phyloP scores from a whole-genome alignment of 805 yeast genomes.

The Candida taoyuanica region DNA sequence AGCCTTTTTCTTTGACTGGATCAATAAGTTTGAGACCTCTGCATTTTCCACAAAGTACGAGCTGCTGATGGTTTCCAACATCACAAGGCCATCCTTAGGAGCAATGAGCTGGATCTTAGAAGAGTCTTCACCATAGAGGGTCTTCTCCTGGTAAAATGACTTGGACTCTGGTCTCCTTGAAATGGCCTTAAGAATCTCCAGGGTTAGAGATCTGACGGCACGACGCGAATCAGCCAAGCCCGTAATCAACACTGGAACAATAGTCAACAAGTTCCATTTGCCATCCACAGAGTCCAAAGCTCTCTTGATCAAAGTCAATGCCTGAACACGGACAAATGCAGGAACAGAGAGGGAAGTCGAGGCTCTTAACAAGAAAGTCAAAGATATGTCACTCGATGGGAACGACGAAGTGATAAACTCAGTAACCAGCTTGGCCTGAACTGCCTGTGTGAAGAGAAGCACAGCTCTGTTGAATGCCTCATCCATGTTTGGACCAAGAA shows the following conservation, averaged over 20 bases:
- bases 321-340: conserved; percentile 45
- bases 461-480: conserved; percentile 39
- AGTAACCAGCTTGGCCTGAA: conserved; percentile 24
- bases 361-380: conserved; percentile 58
- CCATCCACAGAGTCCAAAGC: conserved; percentile 32
- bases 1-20: conserved; percentile 51
- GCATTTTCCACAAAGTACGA: conserved; percentile 48
- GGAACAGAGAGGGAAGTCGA: conserved; percentile 58
- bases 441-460: conserved; percentile 40
- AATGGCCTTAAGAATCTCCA: conserved; percentile 35
- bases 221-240: conserved; percentile 49
- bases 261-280: conserved; percentile 41
- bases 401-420: conserved; percentile 34
- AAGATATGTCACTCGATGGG: conserved; percentile 35
- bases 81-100: conserved; percentile 55
- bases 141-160: conserved; percentile 44
- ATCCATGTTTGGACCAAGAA: conserved; percentile 32
- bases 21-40: conserved; percentile 37
- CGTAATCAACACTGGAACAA: conserved; percentile 55
- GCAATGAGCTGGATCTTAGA: conserved; percentile 50
- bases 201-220: conserved; percentile 43
- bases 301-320: conserved; percentile 39
- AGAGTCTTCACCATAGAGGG: conserved; percentile 52
- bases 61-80: conserved; percentile 38
- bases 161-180: conserved; percentile 32